phyloP scores from a whole-genome alignment of 2,329 filamentous ascomycete species.

The Zymoseptoria ardabiliae region DNA sequence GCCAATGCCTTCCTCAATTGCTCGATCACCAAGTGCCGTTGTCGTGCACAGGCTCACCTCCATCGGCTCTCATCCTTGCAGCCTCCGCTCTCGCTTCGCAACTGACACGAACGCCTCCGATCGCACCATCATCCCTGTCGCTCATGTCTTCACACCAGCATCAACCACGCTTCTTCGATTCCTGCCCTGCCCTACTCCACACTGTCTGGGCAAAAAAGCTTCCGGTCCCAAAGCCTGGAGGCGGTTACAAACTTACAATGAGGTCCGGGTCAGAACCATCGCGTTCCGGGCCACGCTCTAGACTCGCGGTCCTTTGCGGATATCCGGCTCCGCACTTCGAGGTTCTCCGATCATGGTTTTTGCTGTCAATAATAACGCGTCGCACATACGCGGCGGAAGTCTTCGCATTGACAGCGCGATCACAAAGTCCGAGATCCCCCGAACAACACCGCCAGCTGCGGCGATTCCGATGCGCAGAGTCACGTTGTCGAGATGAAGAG shows the following conservation, averaged over 20 bases:
- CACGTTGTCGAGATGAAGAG: too few species aligned
- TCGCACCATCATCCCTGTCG: neutral
- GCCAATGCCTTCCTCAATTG: neutral
- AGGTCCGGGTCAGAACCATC: neutral
- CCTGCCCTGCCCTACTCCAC: neutral
- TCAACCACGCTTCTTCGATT: neutral
- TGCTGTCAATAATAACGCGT: neutral
- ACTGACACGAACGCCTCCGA: neutral
- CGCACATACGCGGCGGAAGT: neutral
- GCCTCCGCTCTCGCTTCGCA: neutral
- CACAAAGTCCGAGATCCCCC: neutral
- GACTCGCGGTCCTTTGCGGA: neutral
- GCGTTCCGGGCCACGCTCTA: neutral
- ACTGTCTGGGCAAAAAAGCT: neutral
- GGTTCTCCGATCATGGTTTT: neutral
- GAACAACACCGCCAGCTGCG: neutral
- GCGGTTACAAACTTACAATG: neutral
- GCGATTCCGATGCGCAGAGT: neutral
- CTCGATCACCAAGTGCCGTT: too few species aligned
- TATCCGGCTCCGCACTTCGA: neutral
- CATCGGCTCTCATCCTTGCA: neutral
- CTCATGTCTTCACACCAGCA: neutral
- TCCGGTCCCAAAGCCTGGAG: neutral
- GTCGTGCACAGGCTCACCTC: too few species aligned
- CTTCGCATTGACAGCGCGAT: neutral